A percentile compares a stretch with the other conserved stretches of the same genome.
phyloP scores from a whole-genome alignment of 768 basidiomycete genomes.

The Chlorophyllum brunneum region DNA sequence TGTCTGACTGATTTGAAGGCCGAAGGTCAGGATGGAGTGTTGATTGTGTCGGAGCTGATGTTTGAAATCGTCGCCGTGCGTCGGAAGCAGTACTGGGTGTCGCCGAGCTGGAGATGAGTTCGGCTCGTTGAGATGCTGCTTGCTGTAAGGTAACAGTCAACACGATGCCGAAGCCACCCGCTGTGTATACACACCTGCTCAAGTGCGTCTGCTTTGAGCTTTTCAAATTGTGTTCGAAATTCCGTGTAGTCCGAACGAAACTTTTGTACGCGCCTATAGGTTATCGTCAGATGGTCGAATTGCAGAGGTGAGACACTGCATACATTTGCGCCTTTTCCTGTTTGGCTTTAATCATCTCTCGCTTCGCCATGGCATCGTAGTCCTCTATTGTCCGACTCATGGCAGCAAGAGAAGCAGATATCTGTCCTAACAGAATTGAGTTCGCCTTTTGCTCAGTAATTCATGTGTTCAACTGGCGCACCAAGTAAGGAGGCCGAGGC shows the following conservation, averaged over 20 bases:
- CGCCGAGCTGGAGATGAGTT: slow-evolving; percentile 53
- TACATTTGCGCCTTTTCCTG: slow-evolving; percentile 95
- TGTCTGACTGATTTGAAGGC: slow-evolving; percentile 41
- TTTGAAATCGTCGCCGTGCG: slow-evolving; percentile 64
- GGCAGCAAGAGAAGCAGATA: slow-evolving; percentile 94
- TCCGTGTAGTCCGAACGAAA: slow-evolving; percentile 86
- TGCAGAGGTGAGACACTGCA: slow-evolving; percentile 19
- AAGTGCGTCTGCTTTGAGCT: slow-evolving; percentile 57
- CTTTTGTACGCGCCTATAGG: slow-evolving; percentile 84
- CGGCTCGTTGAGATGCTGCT: slow-evolving; percentile 54
- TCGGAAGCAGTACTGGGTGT: slow-evolving; percentile 44
- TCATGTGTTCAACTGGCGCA: slow-evolving; percentile 32
- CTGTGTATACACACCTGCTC: slow-evolving; percentile 35
- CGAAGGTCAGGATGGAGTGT: slow-evolving; percentile 53
- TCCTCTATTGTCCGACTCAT: slow-evolving; percentile 95
- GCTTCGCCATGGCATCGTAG: slow-evolving; percentile 93
- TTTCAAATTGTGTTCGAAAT: slow-evolving; percentile 79
- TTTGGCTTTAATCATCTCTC: slow-evolving; percentile 95
- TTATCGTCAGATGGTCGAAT: background rate
- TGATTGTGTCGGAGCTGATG: slow-evolving; percentile 37
- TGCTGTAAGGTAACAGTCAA: slow-evolving; percentile 35
- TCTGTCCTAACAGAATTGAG: slow-evolving; percentile 70
- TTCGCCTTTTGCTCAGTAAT: slow-evolving; percentile 17
- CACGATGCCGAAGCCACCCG: background rate
- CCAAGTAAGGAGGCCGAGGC: slow-evolving; percentile 79